These are phyloP conservation scores for Glaciozyma martinii DNA, from an alignment of 768 basidiomycete genomes.

Conservation along the genomic window DNA sequence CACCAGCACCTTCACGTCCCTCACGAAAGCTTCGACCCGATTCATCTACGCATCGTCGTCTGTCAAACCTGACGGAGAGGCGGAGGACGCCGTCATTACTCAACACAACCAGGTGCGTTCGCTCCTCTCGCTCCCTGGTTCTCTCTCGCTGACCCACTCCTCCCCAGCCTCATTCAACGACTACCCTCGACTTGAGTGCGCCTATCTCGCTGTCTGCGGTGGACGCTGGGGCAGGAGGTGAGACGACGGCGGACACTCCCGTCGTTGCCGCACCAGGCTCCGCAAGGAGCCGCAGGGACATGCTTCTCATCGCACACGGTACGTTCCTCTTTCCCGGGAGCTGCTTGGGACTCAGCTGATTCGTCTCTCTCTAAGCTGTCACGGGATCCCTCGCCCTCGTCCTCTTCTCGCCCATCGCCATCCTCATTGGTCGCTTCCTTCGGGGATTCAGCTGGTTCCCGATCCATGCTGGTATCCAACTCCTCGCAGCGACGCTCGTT, in stretches of 20 bases:
- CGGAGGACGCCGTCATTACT: neutral
- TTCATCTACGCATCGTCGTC: conserved; percentile 14
- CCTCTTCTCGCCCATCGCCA: conserved; percentile 12
- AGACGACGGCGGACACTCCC: neutral
- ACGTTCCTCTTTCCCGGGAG: neutral
- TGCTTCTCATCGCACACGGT: conserved; percentile 14
- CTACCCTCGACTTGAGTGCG: conserved; percentile 1
- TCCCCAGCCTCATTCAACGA: neutral
- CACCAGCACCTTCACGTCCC: neutral
- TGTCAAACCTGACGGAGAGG: neutral
- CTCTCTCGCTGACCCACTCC: neutral
- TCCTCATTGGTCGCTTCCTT: conserved; percentile 15
- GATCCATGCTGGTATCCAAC: conserved; percentile 1
- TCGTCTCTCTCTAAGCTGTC: neutral
- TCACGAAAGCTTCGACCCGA: neutral
- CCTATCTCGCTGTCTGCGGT: neutral
- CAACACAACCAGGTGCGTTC: conserved; percentile 16
- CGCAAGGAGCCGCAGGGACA: conserved; percentile 12
- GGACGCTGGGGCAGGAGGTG: too few species aligned
- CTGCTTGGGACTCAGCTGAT: neutral
- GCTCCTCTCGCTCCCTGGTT: neutral
- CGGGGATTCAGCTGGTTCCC: conserved; percentile 9
- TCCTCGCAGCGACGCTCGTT: neutral
- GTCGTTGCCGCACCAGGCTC: too few species aligned
- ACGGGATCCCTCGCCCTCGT: conserved; percentile 9